These are phyloP conservation scores for Nicotiana knightiana DNA, from an alignment of 257 asterid genomes.

Conservation along the genomic window DNA sequence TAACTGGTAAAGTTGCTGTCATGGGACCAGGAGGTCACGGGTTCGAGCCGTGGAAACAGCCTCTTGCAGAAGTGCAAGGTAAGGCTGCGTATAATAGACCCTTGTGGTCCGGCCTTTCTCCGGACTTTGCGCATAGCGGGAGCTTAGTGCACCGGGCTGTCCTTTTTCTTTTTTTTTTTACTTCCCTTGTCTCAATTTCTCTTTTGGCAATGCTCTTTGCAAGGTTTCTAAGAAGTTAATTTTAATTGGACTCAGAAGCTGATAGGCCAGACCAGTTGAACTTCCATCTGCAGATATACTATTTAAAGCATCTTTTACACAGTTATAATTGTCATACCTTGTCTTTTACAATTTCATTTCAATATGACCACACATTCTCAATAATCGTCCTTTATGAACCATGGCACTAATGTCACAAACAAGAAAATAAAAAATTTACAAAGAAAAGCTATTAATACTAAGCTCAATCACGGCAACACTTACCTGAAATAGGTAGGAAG, in stretches of 20 bases:
- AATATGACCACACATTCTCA: background rate
- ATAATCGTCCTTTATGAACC: background rate
- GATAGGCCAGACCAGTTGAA: background rate
- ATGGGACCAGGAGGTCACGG: too few relatives aligned
- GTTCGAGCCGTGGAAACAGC: too few relatives aligned
- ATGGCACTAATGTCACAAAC: background rate
- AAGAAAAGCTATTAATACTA: background rate
- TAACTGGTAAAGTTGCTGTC: too few relatives aligned
- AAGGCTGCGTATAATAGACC: too few relatives aligned
- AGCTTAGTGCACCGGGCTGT: too few relatives aligned
- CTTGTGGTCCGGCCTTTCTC: too few relatives aligned
- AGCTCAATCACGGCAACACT: background rate
- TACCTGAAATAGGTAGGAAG: conserved; percentile 98
- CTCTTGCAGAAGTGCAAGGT: too few relatives aligned
- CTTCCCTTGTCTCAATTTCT: too few relatives aligned
- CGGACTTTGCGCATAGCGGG: too few relatives aligned
- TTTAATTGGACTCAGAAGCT: background rate
- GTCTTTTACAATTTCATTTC: background rate
- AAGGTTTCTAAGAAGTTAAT: background rate
- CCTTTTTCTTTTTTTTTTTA: too few relatives aligned
- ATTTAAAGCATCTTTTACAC: background rate
- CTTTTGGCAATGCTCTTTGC: background rate
- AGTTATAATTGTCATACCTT: background rate
- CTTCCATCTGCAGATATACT: background rate
- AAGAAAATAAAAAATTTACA: background rate